Evolutionary conservation across 148 eudicot genomes (phyloP).

Genomic region (Spergularia bocconei): DNA sequence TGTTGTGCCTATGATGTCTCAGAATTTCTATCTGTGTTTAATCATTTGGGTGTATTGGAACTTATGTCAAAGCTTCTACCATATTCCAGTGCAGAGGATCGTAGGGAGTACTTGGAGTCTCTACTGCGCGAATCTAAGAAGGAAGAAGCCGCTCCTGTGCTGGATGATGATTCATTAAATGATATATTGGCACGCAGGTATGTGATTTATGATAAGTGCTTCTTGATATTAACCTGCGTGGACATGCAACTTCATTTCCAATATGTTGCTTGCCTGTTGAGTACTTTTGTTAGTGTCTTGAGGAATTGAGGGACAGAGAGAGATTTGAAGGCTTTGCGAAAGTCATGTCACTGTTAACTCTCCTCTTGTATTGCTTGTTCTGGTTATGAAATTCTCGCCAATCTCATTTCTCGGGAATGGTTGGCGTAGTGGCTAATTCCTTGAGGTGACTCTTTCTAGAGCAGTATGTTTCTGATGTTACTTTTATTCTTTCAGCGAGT

Average conservation of each 20-base stretch:
- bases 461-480: background rate
- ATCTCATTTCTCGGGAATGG: too few species aligned
- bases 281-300: background rate
- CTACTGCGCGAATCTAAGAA: conserved; percentile 91
- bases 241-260: background rate
- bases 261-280: background rate
- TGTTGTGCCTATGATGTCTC: background rate
- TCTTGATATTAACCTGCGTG: background rate
- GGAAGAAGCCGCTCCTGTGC: conserved; percentile 96
- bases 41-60: background rate
- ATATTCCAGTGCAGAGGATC: conserved; percentile 85
- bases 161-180: conserved; percentile 89
- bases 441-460: background rate
- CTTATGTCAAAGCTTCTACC: conserved; percentile 13
- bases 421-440: too few species aligned
- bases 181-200: conserved; percentile 95
- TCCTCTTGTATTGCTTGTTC: background rate
- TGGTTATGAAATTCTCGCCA: too few species aligned
- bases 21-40: background rate
- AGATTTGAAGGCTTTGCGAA: background rate
- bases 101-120: conserved; percentile 95
- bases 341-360: background rate
- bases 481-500: conserved; percentile 48
- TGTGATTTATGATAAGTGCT: background rate
- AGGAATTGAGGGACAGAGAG: background rate